Percentiles rank a stretch among this genome's conserved stretches.
These are phyloP conservation scores for Jimgerdemannia lactiflua DNA, from an alignment of 192 early-diverging fungal genomes.

Conservation along the genomic window DNA sequence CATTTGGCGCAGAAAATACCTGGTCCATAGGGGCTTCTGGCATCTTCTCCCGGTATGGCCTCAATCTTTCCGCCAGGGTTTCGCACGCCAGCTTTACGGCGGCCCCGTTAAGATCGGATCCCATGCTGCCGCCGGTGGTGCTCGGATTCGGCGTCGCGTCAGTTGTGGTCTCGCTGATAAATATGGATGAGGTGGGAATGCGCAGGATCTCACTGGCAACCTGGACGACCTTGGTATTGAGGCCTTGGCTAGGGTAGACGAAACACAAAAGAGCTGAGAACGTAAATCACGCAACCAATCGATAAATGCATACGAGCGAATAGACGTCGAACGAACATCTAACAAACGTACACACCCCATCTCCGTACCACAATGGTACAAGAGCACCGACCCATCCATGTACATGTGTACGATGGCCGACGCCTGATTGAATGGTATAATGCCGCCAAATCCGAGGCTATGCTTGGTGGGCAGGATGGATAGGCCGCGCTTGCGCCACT, in stretches of 20 bases:
- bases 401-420: constrained; percentile 84
- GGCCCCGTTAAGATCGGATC: constrained; percentile 57
- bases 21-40: constrained; percentile 47
- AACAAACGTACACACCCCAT: constrained; percentile 55
- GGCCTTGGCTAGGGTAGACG: constrained; percentile 50
- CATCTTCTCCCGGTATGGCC: constrained; percentile 65
- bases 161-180: neutral
- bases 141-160: neutral
- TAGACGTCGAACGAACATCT: neutral
- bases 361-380: constrained; percentile 85
- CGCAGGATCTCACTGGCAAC: constrained; percentile 78
- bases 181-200: constrained; percentile 39
- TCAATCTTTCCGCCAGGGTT: constrained; percentile 65
- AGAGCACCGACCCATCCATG: constrained; percentile 77
- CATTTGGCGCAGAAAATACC: constrained; percentile 16
- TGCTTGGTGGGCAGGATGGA: constrained; percentile 82
- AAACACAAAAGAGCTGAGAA: too few relatives aligned
- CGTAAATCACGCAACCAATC: neutral
- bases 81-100: constrained; percentile 79
- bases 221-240: constrained; percentile 88
- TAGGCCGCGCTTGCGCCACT: constrained; percentile 79
- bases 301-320: neutral
- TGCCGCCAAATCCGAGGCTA: constrained; percentile 69
- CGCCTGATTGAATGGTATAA: constrained; percentile 78
- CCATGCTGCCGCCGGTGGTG: neutral